phyloP scores from a whole-genome alignment of 2,329 filamentous ascomycete species.

The Talaromyces sp. region DNA sequence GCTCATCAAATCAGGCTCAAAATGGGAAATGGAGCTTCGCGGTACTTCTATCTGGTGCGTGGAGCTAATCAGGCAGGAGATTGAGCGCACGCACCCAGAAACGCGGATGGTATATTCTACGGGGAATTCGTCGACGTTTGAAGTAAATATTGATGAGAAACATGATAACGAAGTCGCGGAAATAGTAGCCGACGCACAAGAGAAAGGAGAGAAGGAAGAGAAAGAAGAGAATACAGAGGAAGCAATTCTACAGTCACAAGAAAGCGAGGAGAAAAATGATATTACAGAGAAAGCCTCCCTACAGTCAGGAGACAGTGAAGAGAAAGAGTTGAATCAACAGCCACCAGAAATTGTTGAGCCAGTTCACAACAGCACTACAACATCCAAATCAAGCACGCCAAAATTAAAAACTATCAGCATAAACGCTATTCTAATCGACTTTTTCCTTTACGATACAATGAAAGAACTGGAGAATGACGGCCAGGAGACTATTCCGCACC shows the following conservation, averaged over 20 bases:
- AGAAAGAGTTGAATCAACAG: not conserved
- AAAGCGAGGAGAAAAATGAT: not conserved
- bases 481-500: conserved; percentile 64
- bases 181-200: not conserved
- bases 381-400: not conserved
- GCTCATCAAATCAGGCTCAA: conserved; percentile 65
- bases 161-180: not conserved
- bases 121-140: conserved; percentile 6
- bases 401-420: conserved; percentile 42
- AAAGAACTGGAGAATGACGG: conserved; percentile 72
- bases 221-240: conserved; percentile 15
- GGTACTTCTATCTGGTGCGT: conserved; percentile 96
- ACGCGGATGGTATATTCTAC: conserved; percentile 13
- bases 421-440: conserved; percentile 94
- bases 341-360: too few species aligned
- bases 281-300: not conserved
- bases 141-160: not conserved
- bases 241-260: not conserved
- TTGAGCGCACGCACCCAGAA: conserved; percentile 67
- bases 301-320: not conserved
- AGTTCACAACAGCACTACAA: not conserved
- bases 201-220: conserved; percentile 12
- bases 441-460: conserved; percentile 92
- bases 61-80: conserved; percentile 80
- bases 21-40: conserved; percentile 82